Percentiles rank a stretch among this genome's conserved stretches.
Evolutionary conservation across 495 filamentous ascomycete species (phyloP).

Genomic region (Terfezia claveryi): DNA sequence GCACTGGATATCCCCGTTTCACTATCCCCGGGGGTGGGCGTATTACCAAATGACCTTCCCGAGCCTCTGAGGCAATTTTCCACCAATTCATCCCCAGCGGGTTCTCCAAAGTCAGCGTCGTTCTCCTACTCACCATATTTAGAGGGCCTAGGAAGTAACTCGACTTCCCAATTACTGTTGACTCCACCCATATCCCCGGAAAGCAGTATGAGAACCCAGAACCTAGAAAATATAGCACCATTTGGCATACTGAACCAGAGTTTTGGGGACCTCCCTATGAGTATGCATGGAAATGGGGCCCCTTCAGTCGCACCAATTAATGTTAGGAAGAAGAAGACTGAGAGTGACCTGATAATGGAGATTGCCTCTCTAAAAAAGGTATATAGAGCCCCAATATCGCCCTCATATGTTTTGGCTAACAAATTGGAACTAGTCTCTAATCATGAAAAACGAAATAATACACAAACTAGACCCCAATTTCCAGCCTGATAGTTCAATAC

Average conservation of each 20-base stretch:
- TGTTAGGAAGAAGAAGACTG: not conserved
- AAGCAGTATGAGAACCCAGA: not conserved
- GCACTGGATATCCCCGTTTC: too few species aligned
- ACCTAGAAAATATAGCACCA: not conserved
- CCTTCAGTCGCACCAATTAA: not conserved
- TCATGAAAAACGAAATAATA: not conserved
- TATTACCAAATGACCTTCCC: too few species aligned
- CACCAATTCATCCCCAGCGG: not conserved
- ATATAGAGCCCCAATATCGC: not conserved
- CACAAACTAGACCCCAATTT: not conserved
- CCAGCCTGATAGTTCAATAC: not conserved
- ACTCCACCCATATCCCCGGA: slow-evolving; percentile 15
- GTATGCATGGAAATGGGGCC: not conserved
- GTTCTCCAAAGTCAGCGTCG: not conserved
- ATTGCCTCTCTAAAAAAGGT: slow-evolving; percentile 4
- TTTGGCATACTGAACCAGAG: not conserved
- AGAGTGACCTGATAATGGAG: slow-evolving; percentile 1
- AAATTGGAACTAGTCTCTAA: not conserved
- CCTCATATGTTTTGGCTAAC: too few species aligned
- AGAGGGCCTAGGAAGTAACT: not conserved
- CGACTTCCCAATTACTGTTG: not conserved
- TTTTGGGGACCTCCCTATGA: not conserved
- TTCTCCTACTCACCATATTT: not conserved
- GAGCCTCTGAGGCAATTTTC: not conserved
- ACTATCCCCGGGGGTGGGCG: too few species aligned